Evolutionary conservation across 1,284 basidiomycete species (phyloP).

Genomic region (Grifola frondosa): DNA sequence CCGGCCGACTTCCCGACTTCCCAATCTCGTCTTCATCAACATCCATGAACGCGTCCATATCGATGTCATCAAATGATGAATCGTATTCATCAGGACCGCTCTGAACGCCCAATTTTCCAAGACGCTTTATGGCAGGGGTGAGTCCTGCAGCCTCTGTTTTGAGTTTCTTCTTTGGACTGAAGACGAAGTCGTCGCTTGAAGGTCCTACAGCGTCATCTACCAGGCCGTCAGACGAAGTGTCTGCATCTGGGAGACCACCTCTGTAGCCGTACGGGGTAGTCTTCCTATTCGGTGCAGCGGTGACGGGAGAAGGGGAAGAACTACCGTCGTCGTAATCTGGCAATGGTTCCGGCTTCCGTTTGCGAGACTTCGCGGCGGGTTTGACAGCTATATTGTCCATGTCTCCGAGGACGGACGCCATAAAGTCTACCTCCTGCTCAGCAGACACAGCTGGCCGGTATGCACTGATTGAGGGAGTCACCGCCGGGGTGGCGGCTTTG

Average conservation of each 20-base stretch:
- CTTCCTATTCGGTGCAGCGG: too few relatives aligned
- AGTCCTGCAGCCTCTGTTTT: conserved; percentile 46
- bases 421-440: conserved; percentile 83
- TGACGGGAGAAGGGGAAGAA: conserved; percentile 26
- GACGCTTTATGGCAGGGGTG: conserved; percentile 52
- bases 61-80: conserved; percentile 52
- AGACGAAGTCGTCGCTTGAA: conserved; percentile 55
- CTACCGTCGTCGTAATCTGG: conserved; percentile 38
- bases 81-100: conserved; percentile 48
- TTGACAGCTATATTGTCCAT: conserved; percentile 53
- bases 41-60: conserved; percentile 59
- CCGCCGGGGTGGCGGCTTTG: conserved; percentile 49
- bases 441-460: conserved; percentile 76
- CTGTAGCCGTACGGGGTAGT: conserved; percentile 22
- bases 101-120: conserved; percentile 59
- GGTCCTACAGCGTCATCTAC: conserved; percentile 44
- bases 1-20: conserved; percentile 29
- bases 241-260: conserved; percentile 31
- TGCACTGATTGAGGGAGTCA: conserved; percentile 63
- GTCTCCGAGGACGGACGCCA: conserved; percentile 72
- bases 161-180: conserved; percentile 70
- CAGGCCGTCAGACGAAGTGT: conserved; percentile 58
- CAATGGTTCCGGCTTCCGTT: conserved; percentile 71
- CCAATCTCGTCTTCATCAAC: conserved; percentile 32
- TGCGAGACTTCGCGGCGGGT: conserved; percentile 48